Evolutionary conservation across 371 early-diverging fungal genomes (phyloP).

Genomic region (Mucor indicus): DNA sequence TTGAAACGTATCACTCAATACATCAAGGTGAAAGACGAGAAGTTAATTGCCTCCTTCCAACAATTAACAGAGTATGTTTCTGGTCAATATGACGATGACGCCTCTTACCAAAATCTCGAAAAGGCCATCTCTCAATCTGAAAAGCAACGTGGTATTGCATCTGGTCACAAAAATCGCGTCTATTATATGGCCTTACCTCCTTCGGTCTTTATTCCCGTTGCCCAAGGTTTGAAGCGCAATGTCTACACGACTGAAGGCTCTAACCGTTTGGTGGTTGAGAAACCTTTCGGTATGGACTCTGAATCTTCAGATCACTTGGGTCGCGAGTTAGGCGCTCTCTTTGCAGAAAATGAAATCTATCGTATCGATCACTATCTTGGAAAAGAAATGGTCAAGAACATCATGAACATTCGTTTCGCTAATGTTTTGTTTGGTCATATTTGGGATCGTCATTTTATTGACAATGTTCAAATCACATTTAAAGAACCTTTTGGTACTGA

Average conservation of each 20-base stretch:
- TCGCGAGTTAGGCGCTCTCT: constrained; percentile 68
- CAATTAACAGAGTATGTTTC: constrained; percentile 74
- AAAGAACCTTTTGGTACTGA: constrained; percentile 98
- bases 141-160: constrained; percentile 17
- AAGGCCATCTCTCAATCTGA: constrained; percentile 55
- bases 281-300: constrained; percentile 96
- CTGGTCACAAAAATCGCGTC: constrained; percentile 47
- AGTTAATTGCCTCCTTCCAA: constrained; percentile 74
- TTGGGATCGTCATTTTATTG: constrained; percentile 89
- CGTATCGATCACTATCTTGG: constrained; percentile 99
- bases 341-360: constrained; percentile 89
- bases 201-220: constrained; percentile 86
- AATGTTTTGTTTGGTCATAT: constrained; percentile 91
- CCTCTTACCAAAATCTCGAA: constrained; percentile 68
- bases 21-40: constrained; percentile 56
- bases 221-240: constrained; percentile 70
- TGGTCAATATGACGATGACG: constrained; percentile 89
- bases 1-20: constrained; percentile 71
- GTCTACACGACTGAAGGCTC: constrained; percentile 60
- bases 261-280: constrained; percentile 91
- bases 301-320: constrained; percentile 73
- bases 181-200: constrained; percentile 98
- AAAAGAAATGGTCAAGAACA: constrained; percentile 99
- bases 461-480: constrained; percentile 97
- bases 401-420: constrained; percentile 92